Evolutionary conservation across 2,329 filamentous ascomycete species (phyloP), one percentile per base, ranked within the genome.

Genomic region (Cercospora sojina): DNA sequence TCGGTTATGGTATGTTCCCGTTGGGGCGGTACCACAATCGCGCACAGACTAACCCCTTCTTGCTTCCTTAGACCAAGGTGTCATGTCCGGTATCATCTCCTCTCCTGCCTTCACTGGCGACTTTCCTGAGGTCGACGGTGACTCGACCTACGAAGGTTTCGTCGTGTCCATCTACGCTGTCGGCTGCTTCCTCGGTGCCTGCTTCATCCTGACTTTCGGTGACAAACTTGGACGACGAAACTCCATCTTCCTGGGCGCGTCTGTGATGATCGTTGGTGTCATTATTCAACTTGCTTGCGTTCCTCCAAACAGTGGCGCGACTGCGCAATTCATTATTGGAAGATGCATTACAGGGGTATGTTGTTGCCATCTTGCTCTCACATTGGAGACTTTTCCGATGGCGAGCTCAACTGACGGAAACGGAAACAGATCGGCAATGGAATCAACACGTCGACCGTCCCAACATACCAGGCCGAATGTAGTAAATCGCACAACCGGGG

Each of bases 401-500:
- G 10, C 6, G 2, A 49, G 10, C 43, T 49, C 5, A 10, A 2
- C 43, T 49, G 43, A 49, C 43, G 23, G 9, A 18, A 18, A 49
- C 7, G 20, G n/a, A 7, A 49, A 49, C 43, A 65, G 57, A 74
- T 85, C 16, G 84, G 84, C 7, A 86, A 86, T 66, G 84, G 84
- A 29, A 84, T 86, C 77, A 85, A 85, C 74, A 85, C 83, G 1
- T 81, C 80, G 0, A 85, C 83, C 0, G 84, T 85, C 20, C 84
- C 84, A 1, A 84, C 82, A 7, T 86, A 84, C 69, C 83, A 85
- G 76, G 82, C 83, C 8, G 84, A 86, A 70, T 84, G 82, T 71
- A 83, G 82, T 3, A 80, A 79, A 65, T 83, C 86, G 0, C 83
- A 82, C 72, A 88, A 87, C 74, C 83, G 86, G 69, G 87, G 87